Evolutionary conservation across 345 rosid genomes (phyloP).

Genomic region (Hypericum perforatum): DNA sequence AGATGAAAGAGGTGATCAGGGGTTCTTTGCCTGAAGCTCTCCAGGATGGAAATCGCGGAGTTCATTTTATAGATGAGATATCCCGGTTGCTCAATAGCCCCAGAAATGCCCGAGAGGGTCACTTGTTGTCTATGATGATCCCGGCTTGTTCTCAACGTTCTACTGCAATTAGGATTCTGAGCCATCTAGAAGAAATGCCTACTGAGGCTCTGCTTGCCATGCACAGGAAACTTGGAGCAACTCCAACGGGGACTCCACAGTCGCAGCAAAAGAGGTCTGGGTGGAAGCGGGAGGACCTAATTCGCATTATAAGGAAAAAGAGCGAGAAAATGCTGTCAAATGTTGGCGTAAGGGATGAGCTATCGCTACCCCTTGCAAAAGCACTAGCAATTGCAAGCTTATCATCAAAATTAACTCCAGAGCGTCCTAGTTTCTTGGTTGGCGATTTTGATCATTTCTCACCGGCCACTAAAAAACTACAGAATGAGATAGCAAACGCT

Average conservation of each 20-base stretch:
- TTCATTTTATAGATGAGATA: conserved; percentile 26
- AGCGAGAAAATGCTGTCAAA: conserved; percentile 52
- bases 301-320: conserved; percentile 30
- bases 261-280: conserved; percentile 21
- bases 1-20: conserved; percentile 49
- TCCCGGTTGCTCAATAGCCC: conserved; percentile 40
- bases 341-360: conserved; percentile 28
- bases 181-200: conserved; percentile 46
- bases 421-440: conserved; percentile 19
- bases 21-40: conserved; percentile 23
- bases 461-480: conserved; percentile 44
- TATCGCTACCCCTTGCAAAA: conserved; percentile 58
- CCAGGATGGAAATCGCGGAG: conserved; percentile 14
- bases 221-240: conserved; percentile 56
- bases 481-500: conserved; percentile 66
- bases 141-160: conserved; percentile 27
- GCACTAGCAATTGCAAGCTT: conserved; percentile 59
- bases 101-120: conserved; percentile 31
- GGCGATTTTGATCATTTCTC: conserved; percentile 36
- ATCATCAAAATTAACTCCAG: conserved; percentile 36
- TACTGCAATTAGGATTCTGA: conserved; percentile 36
- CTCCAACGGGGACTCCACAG: conserved; percentile 25
- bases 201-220: conserved; percentile 45
- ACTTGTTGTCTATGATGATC: conserved; percentile 13
- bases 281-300: conserved; percentile 29